phyloP scores from a whole-genome alignment of 805 yeast species.

The Komagataella ulmi region DNA sequence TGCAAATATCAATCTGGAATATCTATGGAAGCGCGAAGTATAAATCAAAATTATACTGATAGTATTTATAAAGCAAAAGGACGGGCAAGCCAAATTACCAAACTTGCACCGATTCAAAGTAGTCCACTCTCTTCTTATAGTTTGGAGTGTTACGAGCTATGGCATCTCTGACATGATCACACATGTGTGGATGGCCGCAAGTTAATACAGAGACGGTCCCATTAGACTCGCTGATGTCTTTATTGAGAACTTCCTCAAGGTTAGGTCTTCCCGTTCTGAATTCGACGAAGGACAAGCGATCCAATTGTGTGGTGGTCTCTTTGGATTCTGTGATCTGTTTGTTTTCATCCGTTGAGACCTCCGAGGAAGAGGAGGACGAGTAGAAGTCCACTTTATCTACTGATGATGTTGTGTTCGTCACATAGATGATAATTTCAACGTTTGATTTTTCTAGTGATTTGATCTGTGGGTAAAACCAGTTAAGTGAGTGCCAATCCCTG shows the following conservation, averaged over 20 bases:
- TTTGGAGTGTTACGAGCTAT: conserved; percentile 23
- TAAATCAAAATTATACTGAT: no score
- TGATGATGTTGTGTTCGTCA: conserved; percentile 16
- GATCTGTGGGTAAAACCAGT: conserved; percentile 35
- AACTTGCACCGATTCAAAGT: conserved; percentile 60
- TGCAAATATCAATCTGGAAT: neutral
- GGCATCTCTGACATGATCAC: conserved; percentile 36
- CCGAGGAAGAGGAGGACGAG: neutral
- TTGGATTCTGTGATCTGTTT: neutral
- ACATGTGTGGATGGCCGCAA: conserved; percentile 35
- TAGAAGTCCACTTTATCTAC: conserved; percentile 7
- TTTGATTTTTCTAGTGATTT: conserved; percentile 15
- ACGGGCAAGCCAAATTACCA: conserved; percentile 29
- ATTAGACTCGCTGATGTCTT: conserved; percentile 22
- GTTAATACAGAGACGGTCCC: conserved; percentile 30
- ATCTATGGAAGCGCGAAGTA: neutral
- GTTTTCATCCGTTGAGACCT: neutral
- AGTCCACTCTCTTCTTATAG: conserved; percentile 35
- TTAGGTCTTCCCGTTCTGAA: conserved; percentile 32
- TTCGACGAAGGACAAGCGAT: conserved; percentile 21
- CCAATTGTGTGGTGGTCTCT: conserved; percentile 5
- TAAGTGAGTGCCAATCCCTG: conserved; percentile 34
- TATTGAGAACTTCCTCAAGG: conserved; percentile 17
- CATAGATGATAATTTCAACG: conserved; percentile 18
- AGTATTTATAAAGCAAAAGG: neutral